Evolutionary conservation across 306 rosid species (phyloP).

Genomic region (Cucurbita ficifolia): DNA sequence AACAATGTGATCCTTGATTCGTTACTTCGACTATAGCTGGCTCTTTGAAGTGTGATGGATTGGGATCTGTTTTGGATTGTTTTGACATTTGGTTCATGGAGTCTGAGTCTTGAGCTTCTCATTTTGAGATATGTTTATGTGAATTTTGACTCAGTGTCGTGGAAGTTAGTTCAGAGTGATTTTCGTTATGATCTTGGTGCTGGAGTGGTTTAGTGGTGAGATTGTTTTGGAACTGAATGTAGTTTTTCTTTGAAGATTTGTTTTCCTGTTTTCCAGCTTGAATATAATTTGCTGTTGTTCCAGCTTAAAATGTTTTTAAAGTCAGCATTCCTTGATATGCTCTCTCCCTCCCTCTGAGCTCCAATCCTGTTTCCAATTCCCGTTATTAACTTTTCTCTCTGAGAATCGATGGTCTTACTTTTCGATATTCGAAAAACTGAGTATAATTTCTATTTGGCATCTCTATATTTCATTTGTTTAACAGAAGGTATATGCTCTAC

Average conservation of each 20-base stretch:
- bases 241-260: background rate
- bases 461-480: background rate
- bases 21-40: background rate
- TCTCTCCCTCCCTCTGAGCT: background rate
- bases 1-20: background rate
- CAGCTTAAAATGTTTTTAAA: background rate
- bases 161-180: background rate
- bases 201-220: background rate
- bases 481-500: background rate
- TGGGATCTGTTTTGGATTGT: background rate
- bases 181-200: background rate
- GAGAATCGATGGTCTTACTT: background rate
- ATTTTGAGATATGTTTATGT: background rate
- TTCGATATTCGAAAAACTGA: background rate
- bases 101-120: background rate
- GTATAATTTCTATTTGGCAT: background rate
- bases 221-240: background rate
- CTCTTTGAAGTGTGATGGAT: background rate
- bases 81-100: background rate
- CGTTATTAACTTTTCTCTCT: background rate
- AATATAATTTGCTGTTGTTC: background rate
- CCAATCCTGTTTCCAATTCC: background rate
- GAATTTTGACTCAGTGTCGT: background rate
- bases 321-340: background rate
- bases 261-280: background rate